Evolutionary conservation across 331 rosid species (phyloP).

Genomic region (Saraca asoca): DNA sequence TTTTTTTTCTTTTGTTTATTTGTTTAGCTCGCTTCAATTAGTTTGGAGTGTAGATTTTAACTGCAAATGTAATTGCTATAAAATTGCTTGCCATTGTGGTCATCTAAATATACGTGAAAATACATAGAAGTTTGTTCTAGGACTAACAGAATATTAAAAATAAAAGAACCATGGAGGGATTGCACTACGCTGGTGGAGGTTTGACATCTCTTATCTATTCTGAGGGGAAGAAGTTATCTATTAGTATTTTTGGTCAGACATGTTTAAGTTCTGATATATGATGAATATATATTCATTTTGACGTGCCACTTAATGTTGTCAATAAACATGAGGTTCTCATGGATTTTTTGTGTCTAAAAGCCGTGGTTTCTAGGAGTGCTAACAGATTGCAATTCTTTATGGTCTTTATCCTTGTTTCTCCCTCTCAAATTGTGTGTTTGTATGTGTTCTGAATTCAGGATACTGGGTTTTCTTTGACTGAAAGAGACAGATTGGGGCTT

Average conservation of each 20-base stretch:
- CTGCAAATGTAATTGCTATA: neutral
- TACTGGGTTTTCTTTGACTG: slow-evolving; percentile 93
- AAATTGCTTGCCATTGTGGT: slow-evolving; percentile 9
- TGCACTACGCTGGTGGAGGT: neutral
- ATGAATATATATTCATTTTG: slow-evolving; percentile 6
- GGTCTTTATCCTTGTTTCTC: slow-evolving; percentile 23
- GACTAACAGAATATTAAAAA: neutral
- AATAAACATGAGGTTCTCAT: slow-evolving; percentile 24
- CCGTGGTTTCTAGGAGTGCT: slow-evolving; percentile 9
- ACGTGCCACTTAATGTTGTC: neutral
- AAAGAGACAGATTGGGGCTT: slow-evolving; percentile 93
- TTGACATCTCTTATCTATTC: neutral
- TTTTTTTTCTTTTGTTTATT: slow-evolving; percentile 2
- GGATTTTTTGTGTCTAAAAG: slow-evolving; percentile 9
- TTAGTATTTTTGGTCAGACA: neutral
- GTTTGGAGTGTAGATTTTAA: slow-evolving; percentile 1
- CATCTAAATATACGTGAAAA: neutral
- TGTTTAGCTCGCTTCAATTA: slow-evolving; percentile 1
- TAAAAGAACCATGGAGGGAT: neutral
- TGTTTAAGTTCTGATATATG: slow-evolving; percentile 21
- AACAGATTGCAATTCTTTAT: slow-evolving; percentile 15
- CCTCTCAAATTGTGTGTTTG: neutral
- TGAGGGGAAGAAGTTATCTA: neutral
- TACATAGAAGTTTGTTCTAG: neutral
- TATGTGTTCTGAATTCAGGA: slow-evolving; percentile 60